Percentiles rank a stretch among this genome's conserved stretches.
phyloP scores from a whole-genome alignment of 2,329 filamentous ascomycete genomes.

The Geosmithia putterillii region DNA sequence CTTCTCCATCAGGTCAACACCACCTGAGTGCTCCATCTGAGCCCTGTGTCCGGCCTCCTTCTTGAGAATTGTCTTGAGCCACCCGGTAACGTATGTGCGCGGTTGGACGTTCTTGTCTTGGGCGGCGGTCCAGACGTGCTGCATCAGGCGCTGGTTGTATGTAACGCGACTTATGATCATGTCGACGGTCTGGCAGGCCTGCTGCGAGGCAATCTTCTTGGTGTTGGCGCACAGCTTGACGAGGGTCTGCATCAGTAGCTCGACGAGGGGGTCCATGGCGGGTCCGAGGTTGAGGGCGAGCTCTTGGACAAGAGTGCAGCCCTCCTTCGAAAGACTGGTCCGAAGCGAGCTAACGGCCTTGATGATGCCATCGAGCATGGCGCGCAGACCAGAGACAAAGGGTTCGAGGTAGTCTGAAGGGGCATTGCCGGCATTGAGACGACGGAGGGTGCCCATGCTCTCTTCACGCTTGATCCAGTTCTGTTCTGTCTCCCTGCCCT shows the following conservation, averaged over 20 bases:
- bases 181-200: conserved; percentile 71
- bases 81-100: conserved; percentile 64
- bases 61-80: conserved; percentile 72
- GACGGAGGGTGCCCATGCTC: conserved; percentile 61
- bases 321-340: conserved; percentile 83
- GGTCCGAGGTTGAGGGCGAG: conserved; percentile 65
- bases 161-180: conserved; percentile 67
- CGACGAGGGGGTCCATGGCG: conserved; percentile 76
- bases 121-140: conserved; percentile 70
- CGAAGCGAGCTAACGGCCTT: conserved; percentile 74
- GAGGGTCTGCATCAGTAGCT: conserved; percentile 77
- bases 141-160: conserved; percentile 69
- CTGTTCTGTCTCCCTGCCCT: conserved; percentile 78
- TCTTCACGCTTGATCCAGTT: conserved; percentile 88
- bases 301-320: conserved; percentile 74
- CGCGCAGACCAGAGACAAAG: conserved; percentile 60
- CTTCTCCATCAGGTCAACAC: conserved; percentile 74
- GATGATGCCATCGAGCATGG: conserved; percentile 73
- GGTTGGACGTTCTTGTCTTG: conserved; percentile 93
- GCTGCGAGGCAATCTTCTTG: conserved; percentile 84
- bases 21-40: conserved; percentile 74
- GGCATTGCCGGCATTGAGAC: conserved; percentile 73
- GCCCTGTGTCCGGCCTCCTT: conserved; percentile 69
- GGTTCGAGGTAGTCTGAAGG: conserved; percentile 60
- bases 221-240: conserved; percentile 82